Evolutionary conservation across 805 yeast species (phyloP).

Genomic region (Kodamaea kaohsiungensis): DNA sequence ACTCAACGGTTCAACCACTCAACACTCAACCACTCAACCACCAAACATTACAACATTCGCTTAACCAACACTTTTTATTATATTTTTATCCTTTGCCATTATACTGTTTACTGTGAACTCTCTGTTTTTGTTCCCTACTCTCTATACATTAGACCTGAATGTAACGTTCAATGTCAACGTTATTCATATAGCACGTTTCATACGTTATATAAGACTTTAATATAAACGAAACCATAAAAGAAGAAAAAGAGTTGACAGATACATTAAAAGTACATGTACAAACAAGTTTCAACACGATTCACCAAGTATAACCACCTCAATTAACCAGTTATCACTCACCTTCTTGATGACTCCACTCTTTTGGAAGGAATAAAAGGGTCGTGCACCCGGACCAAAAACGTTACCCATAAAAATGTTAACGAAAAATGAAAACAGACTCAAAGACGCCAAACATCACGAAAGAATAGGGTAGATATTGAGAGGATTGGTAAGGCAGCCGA

Average conservation of each 20-base stretch:
- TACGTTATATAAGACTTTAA: background rate
- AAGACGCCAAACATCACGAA: slow-evolving; percentile 2
- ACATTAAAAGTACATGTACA: no score
- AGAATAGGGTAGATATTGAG: background rate
- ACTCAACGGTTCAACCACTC: no score
- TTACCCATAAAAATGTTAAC: background rate
- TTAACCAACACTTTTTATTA: background rate
- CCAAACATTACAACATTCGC: background rate
- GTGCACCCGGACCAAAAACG: background rate
- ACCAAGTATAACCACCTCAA: no score
- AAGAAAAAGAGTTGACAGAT: no score
- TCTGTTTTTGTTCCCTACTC: background rate
- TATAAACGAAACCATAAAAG: background rate
- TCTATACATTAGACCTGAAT: background rate
- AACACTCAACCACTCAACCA: no score
- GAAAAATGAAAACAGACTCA: slow-evolving; percentile 4
- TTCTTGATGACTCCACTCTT: no score
- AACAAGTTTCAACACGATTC: no score
- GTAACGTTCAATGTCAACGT: background rate
- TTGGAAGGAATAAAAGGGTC: background rate
- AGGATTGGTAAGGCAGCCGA: background rate
- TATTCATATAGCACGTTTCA: background rate
- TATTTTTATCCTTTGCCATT: background rate
- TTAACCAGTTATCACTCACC: no score
- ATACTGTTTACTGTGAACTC: background rate